Evolutionary conservation across 2,329 filamentous ascomycete species (phyloP), one percentile per base, ranked within the genome.

Genomic region (Berkeleyomyces rouxiae): DNA sequence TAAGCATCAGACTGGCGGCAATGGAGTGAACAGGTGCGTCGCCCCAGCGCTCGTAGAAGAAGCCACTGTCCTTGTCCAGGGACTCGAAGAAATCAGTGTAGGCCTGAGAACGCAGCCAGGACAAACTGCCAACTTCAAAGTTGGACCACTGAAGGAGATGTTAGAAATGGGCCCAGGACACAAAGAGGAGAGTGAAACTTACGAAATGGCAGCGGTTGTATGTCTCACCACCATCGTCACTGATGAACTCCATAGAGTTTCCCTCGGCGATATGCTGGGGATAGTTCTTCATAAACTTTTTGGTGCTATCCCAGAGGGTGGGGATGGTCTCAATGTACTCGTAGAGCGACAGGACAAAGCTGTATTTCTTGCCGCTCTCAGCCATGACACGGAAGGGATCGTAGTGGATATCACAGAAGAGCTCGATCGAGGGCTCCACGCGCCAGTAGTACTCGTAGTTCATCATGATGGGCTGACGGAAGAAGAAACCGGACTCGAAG

Each of bases 361-460:
- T 92, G 82, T 99, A 99, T 77, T 96, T 97, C 79, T 97, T 99
- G 74, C 88, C 86, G 75, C 95, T 85, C 71, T 97, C 91, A 69
- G 87, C 85, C 90, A 99, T 96, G 78, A 84, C 90, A 67, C 89
- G 89, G 85, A 99, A 99, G 6, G 93, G 88, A 71, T 99, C 93
- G 74, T 95, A 95, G 74, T 90, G 82, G 70, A 99, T 82, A 72
- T 99, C 93, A 76, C 93, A 99, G 81, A 84, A 96, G 66, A 99
- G 86, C 78, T 97, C 88, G 72, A 99, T 85, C 75, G 88, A 93
- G 69, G 93, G 93, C 80, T 99, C 93, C 11, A 99, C 93, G 68
- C 95, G 89, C 93, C 93, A 99, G 82, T 99, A 99, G 83, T 90
- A 99, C 72, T 99, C 93, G 75, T 95, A 99, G 73, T 97, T 90